Base-by-base conservation (phyloP, 768 basidiomycete genomes). In the Mycena alexandri region DNA sequence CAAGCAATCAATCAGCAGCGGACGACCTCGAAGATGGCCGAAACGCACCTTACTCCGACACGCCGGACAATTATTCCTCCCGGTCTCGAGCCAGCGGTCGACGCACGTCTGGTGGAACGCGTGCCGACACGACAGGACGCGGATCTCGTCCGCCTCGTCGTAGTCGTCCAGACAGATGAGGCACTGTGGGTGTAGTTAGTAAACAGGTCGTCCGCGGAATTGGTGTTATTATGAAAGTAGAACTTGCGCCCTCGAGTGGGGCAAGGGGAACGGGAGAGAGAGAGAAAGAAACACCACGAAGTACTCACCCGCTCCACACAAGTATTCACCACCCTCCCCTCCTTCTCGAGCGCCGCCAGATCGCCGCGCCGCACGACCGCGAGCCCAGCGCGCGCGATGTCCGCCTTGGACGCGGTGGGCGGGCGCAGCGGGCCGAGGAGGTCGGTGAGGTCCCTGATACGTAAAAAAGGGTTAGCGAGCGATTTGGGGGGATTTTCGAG, bases 141-240 rank as follows among this genome's bases (percentile, higher is more conserved):
- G 89, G 53, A 96, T 79, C 29, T 95, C 90, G 50, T 95, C 93
- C 48, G 93, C 90, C 2, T 82, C 75, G 36, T 85, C 84, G 78
- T 98, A 98, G 61, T 97, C 94, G 62, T 94, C 92, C 55, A 97
- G 81, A 75, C 96, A 98, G 42, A 98, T 91, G 67, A 94, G 81
- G 74, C 92, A 94, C 91, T 93, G 29, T 6, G 29, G 3, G 6
- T 6, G 6, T 29, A 29, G 6, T 29, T 6, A 6, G 29, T 29
- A 29, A 29, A 29, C 29, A 29, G n/a, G n/a, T n/a, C n/a, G 29
- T 29, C 29, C 29, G 6, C 29, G 6, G 29, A 29, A 6, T 29
- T 29, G 29, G 29, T 29, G 6, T 29, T 3, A 29, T 29, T 29
- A 29, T 3, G 29, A 29, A 29, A 3, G 29, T 29, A 29, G n/a